phyloP scores from a whole-genome alignment of 2,329 filamentous ascomycete genomes.

The Sarocladium kiliense region DNA sequence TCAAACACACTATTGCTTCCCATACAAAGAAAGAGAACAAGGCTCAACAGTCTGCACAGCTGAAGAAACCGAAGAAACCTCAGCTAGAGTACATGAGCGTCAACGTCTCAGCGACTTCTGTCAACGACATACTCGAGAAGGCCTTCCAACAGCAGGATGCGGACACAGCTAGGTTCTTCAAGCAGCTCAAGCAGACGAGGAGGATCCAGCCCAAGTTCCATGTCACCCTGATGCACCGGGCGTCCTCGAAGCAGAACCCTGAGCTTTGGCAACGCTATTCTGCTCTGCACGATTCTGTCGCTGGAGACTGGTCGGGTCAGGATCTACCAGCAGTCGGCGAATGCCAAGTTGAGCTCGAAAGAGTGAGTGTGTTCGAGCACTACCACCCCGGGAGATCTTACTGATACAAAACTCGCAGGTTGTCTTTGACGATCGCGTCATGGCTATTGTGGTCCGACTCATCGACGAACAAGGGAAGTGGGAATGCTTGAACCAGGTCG shows the following conservation, averaged over 20 bases:
- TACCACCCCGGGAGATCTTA: background rate
- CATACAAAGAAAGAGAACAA: conserved; percentile 31
- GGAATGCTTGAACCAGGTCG: conserved; percentile 70
- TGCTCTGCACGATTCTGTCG: conserved; percentile 47
- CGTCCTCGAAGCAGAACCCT: conserved; percentile 52
- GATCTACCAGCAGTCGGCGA: conserved; percentile 43
- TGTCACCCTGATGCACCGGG: conserved; percentile 86
- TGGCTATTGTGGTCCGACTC: conserved; percentile 84
- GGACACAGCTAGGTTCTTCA: conserved; percentile 56
- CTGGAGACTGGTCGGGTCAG: conserved; percentile 24
- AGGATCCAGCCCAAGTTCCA: conserved; percentile 86
- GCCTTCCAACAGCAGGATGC: conserved; percentile 56
- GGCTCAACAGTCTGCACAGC: conserved; percentile 23
- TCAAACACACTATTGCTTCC: conserved; percentile 70
- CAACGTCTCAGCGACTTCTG: conserved; percentile 34
- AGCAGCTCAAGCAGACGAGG: conserved; percentile 64
- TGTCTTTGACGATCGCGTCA: conserved; percentile 80
- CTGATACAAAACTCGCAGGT: conserved; percentile 35
- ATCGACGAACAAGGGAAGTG: conserved; percentile 51
- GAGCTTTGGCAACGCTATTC: conserved; percentile 73
- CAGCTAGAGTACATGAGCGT: conserved; percentile 54
- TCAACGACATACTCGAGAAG: conserved; percentile 57
- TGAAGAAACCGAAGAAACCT: conserved; percentile 36
- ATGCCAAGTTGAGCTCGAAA: conserved; percentile 59
- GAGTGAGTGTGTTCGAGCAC: conserved; percentile 30